A percentile compares a stretch with the other conserved stretches of the same genome.
phyloP scores from a whole-genome alignment of 148 eudicot genomes.

The Limonium bicolor region DNA sequence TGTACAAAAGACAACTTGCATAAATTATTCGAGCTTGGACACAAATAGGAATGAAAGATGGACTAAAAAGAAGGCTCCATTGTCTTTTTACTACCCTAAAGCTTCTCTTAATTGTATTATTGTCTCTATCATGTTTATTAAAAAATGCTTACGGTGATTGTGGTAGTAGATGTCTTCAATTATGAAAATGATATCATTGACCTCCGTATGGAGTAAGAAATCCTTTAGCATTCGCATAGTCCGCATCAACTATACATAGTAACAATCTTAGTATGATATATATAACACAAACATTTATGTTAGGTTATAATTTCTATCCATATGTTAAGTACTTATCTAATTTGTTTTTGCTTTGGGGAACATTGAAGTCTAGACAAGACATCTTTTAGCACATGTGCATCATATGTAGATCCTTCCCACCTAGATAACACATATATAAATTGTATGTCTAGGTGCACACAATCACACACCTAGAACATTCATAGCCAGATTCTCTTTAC shows the following conservation, averaged over 20 bases:
- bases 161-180: neutral
- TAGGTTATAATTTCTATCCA: no score
- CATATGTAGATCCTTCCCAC: conserved; percentile 12
- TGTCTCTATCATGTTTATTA: conserved; percentile 12
- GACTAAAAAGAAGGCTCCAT: conserved; percentile 11
- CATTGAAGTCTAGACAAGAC: conserved; percentile 5
- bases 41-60: conserved; percentile 1
- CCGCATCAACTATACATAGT: conserved; percentile 12
- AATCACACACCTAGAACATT: conserved; percentile 16
- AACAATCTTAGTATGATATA: conserved; percentile 12
- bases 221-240: conserved; percentile 9
- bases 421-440: conserved; percentile 13
- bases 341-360: conserved; percentile 9
- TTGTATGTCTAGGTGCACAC: conserved; percentile 3
- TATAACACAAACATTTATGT: neutral
- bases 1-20: conserved; percentile 11
- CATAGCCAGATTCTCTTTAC: conserved; percentile 2
- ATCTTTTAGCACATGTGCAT: conserved; percentile 5
- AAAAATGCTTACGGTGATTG: conserved; percentile 5
- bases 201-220: conserved; percentile 12
- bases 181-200: conserved; percentile 2
- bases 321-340: neutral
- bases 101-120: conserved; percentile 7
- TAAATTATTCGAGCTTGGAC: conserved; percentile 8
- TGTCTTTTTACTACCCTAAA: conserved; percentile 11